A percentile compares a stretch with the other conserved stretches of the same genome.
phyloP scores from a whole-genome alignment of 805 yeast genomes.

The Kockiozyma suomiensis region DNA sequence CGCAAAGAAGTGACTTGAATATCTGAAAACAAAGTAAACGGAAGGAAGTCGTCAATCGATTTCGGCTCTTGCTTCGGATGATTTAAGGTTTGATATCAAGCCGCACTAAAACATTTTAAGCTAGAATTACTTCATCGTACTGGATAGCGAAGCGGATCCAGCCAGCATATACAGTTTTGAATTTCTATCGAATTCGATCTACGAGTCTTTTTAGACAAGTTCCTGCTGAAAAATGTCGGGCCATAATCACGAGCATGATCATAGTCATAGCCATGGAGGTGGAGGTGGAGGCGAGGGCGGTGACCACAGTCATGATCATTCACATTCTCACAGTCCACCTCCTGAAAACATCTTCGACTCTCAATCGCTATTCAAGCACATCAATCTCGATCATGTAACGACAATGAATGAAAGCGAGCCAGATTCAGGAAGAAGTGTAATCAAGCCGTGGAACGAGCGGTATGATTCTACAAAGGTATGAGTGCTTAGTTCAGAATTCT shows the following conservation, averaged over 20 bases:
- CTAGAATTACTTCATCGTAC: too few species aligned
- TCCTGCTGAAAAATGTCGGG: too few species aligned
- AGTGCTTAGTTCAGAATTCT: not conserved
- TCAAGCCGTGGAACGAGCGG: slow-evolving; percentile 56
- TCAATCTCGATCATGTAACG: slow-evolving; percentile 61
- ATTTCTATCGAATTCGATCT: too few species aligned
- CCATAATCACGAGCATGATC: slow-evolving; percentile 36
- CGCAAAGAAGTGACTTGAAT: not conserved
- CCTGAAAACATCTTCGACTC: slow-evolving; percentile 73
- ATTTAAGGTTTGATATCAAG: not conserved
- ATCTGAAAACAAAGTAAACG: not conserved
- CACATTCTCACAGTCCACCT: slow-evolving; percentile 48
- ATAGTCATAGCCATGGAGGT: slow-evolving; percentile 4
- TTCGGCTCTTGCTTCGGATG: not conserved
- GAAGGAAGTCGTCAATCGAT: too few species aligned
- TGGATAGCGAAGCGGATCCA: too few species aligned
- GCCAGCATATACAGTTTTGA: too few species aligned
- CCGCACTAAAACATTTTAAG: not conserved
- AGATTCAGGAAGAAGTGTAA: slow-evolving; percentile 53
- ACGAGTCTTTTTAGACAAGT: too few species aligned
- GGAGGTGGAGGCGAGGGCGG: slow-evolving; percentile 1
- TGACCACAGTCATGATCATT: slow-evolving; percentile 42
- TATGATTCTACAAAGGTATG: slow-evolving; percentile 47
- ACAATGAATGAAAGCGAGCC: slow-evolving; percentile 65
- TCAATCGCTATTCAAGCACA: slow-evolving; percentile 55